phyloP scores from a whole-genome alignment of 108 stramenopile species.

The Cyclostephanos invisitatus region DNA sequence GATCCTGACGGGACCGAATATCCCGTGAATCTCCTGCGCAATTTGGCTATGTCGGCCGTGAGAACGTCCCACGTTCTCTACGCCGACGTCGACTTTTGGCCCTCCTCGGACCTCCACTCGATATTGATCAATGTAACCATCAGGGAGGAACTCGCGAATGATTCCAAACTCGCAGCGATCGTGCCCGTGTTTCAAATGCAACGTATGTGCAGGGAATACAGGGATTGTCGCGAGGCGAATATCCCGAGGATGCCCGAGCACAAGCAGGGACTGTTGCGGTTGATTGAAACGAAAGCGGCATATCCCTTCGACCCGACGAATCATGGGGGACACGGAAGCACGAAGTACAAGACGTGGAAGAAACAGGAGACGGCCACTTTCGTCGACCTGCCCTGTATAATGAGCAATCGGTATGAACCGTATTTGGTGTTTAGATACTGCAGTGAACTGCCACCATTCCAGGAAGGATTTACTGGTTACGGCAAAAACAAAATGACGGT shows the following conservation, averaged over 20 bases:
- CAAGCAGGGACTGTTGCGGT: slow-evolving; percentile 35
- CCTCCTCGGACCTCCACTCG: slow-evolving; percentile 60
- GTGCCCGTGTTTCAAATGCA: slow-evolving; percentile 81
- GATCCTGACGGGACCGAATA: slow-evolving; percentile 65
- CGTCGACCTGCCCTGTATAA: slow-evolving; percentile 65
- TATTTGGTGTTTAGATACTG: slow-evolving; percentile 78
- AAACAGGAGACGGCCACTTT: slow-evolving; percentile 46
- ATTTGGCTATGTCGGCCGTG: slow-evolving; percentile 71
- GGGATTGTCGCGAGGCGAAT: slow-evolving; percentile 68
- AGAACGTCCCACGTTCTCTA: slow-evolving; percentile 77
- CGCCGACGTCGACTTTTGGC: slow-evolving; percentile 92
- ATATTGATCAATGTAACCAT: slow-evolving; percentile 35
- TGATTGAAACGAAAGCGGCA: slow-evolving; percentile 36
- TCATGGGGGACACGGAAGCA: slow-evolving; percentile 82
- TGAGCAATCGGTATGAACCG: slow-evolving; percentile 84
- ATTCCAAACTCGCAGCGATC: slow-evolving; percentile 64
- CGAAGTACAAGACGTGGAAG: slow-evolving; percentile 62
- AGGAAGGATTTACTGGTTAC: slow-evolving; percentile 76
- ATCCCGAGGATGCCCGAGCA: slow-evolving; percentile 66
- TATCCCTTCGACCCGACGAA: slow-evolving; percentile 81
- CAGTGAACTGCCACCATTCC: slow-evolving; percentile 75
- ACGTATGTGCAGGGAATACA: slow-evolving; percentile 56
- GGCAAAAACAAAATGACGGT: slow-evolving; percentile 84
- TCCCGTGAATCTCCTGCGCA: slow-evolving; percentile 90
- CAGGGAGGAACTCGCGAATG: slow-evolving; percentile 43